Base-by-base conservation (phyloP, 306 rosid genomes). In the Gillenia trifoliata region DNA sequence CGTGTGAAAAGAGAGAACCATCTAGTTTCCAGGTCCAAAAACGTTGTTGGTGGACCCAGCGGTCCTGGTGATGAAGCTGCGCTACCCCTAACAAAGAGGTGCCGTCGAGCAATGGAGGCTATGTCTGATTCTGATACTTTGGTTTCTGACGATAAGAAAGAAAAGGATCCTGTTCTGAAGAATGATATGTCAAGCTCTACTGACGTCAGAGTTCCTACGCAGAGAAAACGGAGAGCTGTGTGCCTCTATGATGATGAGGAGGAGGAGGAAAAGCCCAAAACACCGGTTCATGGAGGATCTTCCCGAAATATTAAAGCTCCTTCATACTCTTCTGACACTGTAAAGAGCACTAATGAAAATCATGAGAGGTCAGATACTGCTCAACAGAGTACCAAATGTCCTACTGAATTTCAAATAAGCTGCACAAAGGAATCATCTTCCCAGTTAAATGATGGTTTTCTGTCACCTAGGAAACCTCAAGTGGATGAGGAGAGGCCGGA, bases 211-310 rank as follows among this genome's bases (percentile, higher is more conserved):
- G 80, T 77, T 64, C 90, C 82, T 60, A 81, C 54, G 11, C 87
- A 79, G 64, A 90, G 70, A 80, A 95, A 85, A 66, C 85, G 97
- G 50, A 87, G 95, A 80, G 98, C 97, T 76, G 98, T 95, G 78
- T 75, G 99, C 85, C 84, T 95, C 56, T 83, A 66, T 71, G 96
- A 85, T 40, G 91, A 88, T 0, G 91, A 86, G 0, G 91, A 90
- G 15, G 96, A 87, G 11, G 97, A 86, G 0, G 79, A 85, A 76
- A 75, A 70, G 5, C 93, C 96, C 22, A 95, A 90, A 84, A 95
- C 99, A 78, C 99, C 97, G 15, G 82, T 95, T 81, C 93, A 92
- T 77, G 98, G 96, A 81, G 98, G 96, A 66, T 86, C 89, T 79
- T 83, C 88, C 30, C 81, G 83, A 80, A 86, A 57, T 81, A 50